phyloP scores from a whole-genome alignment of 768 basidiomycete genomes.

The Podaxis sp. region DNA sequence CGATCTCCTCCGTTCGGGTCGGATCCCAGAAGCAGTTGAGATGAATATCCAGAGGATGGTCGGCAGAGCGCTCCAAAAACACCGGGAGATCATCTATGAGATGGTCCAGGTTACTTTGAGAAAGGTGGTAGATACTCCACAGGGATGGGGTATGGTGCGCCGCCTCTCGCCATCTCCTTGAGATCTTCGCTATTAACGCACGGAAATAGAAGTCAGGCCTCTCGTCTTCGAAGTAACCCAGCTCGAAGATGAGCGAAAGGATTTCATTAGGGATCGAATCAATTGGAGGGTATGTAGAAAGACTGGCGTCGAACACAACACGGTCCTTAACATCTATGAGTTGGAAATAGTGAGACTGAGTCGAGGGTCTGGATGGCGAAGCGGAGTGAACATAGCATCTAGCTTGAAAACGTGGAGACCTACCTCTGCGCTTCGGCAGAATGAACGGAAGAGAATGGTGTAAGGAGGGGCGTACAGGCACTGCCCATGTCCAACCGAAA shows the following conservation, averaged over 20 bases:
- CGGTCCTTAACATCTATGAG: background rate
- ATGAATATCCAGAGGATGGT: slow-evolving; percentile 27
- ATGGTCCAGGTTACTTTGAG: slow-evolving; percentile 21
- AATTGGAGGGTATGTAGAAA: slow-evolving; percentile 12
- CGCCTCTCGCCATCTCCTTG: slow-evolving; percentile 22
- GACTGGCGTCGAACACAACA: background rate
- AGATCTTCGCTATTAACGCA: slow-evolving; percentile 18
- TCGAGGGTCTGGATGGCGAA: background rate
- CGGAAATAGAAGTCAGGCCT: slow-evolving; percentile 13
- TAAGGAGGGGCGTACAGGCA: background rate
- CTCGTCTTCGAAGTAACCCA: slow-evolving; percentile 16
- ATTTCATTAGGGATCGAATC: slow-evolving; percentile 28
- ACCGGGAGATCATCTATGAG: slow-evolving; percentile 22
- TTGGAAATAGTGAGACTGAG: background rate
- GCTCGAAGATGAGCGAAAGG: slow-evolving; percentile 27
- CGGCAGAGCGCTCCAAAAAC: slow-evolving; percentile 26
- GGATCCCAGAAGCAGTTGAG: slow-evolving; percentile 28
- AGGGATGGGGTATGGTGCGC: slow-evolving; percentile 28
- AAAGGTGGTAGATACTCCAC: slow-evolving; percentile 29
- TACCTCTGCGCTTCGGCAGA: background rate
- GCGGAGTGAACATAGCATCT: background rate
- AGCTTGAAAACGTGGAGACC: background rate
- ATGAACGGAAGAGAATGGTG: background rate
- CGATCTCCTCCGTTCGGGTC: slow-evolving; percentile 19
- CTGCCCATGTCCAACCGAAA: background rate